phyloP scores from a whole-genome alignment of 1,139 yeast genomes.

The Scheffersomyces illinoinensis region DNA sequence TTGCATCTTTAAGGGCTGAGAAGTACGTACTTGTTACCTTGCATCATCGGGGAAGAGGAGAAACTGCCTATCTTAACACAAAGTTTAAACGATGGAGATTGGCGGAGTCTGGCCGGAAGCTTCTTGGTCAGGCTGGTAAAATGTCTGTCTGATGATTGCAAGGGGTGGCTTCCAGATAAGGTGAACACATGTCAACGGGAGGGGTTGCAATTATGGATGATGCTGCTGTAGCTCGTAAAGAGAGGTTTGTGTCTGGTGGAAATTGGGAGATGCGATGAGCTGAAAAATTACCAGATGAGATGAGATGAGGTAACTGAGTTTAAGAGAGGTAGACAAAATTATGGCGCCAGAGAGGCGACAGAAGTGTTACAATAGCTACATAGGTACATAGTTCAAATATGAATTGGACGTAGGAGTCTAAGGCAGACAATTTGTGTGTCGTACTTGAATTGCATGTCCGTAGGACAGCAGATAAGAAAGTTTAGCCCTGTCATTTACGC shows the following conservation, averaged over 20 bases:
- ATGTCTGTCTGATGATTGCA: background rate
- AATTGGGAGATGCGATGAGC: background rate
- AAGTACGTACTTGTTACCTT: background rate
- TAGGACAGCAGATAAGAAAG: background rate
- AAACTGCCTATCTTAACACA: background rate
- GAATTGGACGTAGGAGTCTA: no score
- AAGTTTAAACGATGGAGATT: background rate
- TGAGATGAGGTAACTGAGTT: background rate
- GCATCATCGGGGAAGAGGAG: background rate
- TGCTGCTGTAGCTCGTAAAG: background rate
- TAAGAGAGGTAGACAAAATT: background rate
- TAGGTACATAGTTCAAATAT: no score
- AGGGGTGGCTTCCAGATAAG: background rate
- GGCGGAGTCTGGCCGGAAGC: background rate
- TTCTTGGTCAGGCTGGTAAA: background rate
- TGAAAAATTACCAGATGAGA: background rate
- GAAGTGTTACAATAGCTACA: background rate
- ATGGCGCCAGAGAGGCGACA: background rate
- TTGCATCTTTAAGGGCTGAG: background rate
- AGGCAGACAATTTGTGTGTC: background rate
- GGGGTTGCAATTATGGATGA: background rate
- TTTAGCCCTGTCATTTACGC: background rate
- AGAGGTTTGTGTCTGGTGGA: background rate
- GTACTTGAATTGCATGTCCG: background rate
- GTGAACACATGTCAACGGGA: background rate